Conservation (phyloP, 2,329 filamentous ascomycete genomes). For the Fusarium sp. region DNA sequence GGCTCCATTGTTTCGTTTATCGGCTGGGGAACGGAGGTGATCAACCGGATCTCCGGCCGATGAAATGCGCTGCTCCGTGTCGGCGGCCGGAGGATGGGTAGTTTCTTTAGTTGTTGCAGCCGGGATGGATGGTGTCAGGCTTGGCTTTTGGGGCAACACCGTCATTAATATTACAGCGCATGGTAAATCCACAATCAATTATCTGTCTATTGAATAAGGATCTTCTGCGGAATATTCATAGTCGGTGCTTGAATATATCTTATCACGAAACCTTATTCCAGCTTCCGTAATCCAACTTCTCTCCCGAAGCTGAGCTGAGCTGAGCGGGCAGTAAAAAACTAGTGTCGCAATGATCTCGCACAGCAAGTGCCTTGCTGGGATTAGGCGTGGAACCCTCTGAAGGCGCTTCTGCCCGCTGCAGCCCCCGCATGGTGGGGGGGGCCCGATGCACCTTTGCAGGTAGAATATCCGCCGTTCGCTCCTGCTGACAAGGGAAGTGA, state of each 20-base stretch:
- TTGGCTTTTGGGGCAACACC: slow-evolving; percentile 17
- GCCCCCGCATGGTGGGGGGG: slow-evolving; percentile 41
- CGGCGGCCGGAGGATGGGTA: slow-evolving; percentile 28
- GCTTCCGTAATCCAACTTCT: not conserved
- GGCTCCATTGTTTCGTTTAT: slow-evolving; percentile 3
- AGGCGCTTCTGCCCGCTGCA: slow-evolving; percentile 27
- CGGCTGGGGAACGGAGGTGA: slow-evolving; percentile 26
- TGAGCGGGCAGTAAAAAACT: slow-evolving; percentile 17
- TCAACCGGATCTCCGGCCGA: slow-evolving; percentile 30
- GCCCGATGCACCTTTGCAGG: slow-evolving; percentile 31
- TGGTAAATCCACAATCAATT: not conserved
- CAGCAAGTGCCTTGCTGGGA: slow-evolving; percentile 35
- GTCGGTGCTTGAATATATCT: not conserved
- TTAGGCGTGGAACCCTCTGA: slow-evolving; percentile 32
- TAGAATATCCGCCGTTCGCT: slow-evolving; percentile 22
- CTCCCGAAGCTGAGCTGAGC: slow-evolving; percentile 11
- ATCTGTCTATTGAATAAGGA: not conserved
- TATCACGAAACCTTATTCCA: not conserved
- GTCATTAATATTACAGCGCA: not conserved
- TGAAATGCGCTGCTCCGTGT: slow-evolving; percentile 25
- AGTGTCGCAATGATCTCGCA: slow-evolving; percentile 32
- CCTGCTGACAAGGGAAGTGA: slow-evolving; percentile 31
- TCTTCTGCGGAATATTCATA: not conserved
- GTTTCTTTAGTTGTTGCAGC: slow-evolving; percentile 1
- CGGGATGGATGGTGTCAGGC: not conserved